Percentiles rank a stretch among this genome's conserved stretches.
Evolutionary conservation across 345 rosid genomes (phyloP).

Genomic region (Anacardium occidentale): DNA sequence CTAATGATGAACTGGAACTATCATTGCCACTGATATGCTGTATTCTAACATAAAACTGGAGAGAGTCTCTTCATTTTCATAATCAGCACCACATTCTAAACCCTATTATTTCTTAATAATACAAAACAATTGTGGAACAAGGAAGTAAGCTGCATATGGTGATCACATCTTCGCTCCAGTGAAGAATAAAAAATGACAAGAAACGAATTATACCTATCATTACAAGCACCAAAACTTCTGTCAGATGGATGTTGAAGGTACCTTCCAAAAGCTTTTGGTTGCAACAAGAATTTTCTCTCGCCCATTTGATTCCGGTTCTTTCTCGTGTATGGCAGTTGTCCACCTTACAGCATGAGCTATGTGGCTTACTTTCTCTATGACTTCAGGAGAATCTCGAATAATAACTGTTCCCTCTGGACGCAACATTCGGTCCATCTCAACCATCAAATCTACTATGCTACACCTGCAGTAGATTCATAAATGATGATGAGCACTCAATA

Average conservation of each 20-base stretch:
- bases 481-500: background rate
- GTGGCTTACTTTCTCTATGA: constrained; percentile 65
- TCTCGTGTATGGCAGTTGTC: constrained; percentile 55
- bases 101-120: constrained; percentile 27
- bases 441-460: constrained; percentile 79
- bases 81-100: background rate
- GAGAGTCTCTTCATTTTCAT: constrained; percentile 17
- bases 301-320: constrained; percentile 69
- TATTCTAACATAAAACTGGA: constrained; percentile 19
- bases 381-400: constrained; percentile 79
- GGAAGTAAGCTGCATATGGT: constrained; percentile 24
- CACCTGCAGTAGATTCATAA: constrained; percentile 52
- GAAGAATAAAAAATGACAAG: constrained; percentile 23
- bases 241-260: constrained; percentile 52
- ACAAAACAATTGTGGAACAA: constrained; percentile 17
- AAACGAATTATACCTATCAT: constrained; percentile 40
- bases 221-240: constrained; percentile 22
- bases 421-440: constrained; percentile 89
- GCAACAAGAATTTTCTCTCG: constrained; percentile 74
- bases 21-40: constrained; percentile 13
- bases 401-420: constrained; percentile 85
- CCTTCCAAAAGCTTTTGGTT: constrained; percentile 62
- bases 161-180: constrained; percentile 29
- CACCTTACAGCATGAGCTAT: constrained; percentile 77
- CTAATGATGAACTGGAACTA: too few relatives aligned